Conservation (phyloP, 2,329 filamentous ascomycete species). For the Elsinoe necatrix region DNA sequence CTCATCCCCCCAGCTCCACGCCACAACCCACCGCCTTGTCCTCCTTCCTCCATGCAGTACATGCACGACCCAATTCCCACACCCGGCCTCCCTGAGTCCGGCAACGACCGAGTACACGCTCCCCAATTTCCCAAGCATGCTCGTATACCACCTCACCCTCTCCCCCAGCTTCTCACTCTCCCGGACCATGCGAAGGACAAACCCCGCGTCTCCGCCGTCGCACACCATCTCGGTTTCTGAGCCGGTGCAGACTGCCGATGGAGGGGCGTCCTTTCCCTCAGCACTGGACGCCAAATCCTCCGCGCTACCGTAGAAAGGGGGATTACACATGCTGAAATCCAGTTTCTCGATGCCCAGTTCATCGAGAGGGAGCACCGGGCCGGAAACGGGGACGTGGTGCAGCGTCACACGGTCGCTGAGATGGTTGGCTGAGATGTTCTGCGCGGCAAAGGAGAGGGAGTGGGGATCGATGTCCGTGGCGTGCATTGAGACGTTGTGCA, state of each 20-base stretch:
- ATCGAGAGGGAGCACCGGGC: constrained; percentile 56
- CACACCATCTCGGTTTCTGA: constrained; percentile 74
- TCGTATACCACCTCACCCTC: constrained; percentile 76
- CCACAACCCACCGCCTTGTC: constrained; percentile 80
- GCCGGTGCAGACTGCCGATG: constrained; percentile 68
- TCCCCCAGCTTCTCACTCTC: constrained; percentile 56
- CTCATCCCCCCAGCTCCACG: constrained; percentile 69
- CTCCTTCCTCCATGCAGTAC: constrained; percentile 68
- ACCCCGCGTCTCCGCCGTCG: constrained; percentile 64
- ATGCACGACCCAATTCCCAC: constrained; percentile 74
- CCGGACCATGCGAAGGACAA: constrained; percentile 60
- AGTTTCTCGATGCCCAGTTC: constrained; percentile 47
- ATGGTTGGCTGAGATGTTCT: constrained; percentile 60
- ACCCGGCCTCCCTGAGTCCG: constrained; percentile 46
- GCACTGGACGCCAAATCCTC: constrained; percentile 56
- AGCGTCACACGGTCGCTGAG: constrained; percentile 58
- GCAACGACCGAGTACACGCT: constrained; percentile 56
- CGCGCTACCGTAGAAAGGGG: constrained; percentile 79
- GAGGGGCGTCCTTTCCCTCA: constrained; percentile 59
- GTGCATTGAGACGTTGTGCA: constrained; percentile 53
- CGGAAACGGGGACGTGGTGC: constrained; percentile 45
- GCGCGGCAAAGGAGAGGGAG: constrained; percentile 56
- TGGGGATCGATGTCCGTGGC: constrained; percentile 63
- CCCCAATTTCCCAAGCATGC: constrained; percentile 76
- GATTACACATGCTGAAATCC: constrained; percentile 88